Evolutionary conservation across 2,329 filamentous ascomycete species (phyloP).

Genomic region (Venturia effusa): DNA sequence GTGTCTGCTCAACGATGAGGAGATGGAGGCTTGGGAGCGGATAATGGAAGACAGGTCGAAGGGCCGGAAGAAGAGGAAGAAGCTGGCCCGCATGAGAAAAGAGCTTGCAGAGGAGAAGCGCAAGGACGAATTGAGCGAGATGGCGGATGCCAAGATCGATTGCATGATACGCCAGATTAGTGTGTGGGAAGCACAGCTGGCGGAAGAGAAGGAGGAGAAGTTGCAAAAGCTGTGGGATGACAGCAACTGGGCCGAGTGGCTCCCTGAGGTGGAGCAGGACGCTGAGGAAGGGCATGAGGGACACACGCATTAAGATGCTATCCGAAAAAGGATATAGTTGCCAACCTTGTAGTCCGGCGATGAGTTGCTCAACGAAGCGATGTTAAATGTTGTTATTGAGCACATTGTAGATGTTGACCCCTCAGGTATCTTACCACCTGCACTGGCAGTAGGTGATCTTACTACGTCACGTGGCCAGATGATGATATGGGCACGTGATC

Average conservation of each 20-base stretch:
- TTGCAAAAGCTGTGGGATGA: constrained; percentile 46
- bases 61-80: constrained; percentile 13
- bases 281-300: constrained; percentile 15
- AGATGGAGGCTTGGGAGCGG: constrained; percentile 35
- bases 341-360: too few species aligned
- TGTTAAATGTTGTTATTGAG: too few species aligned
- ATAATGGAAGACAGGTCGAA: constrained; percentile 21
- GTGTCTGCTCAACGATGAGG: constrained; percentile 51
- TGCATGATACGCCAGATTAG: background rate
- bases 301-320: background rate
- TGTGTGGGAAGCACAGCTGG: background rate
- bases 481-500: too few species aligned
- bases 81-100: background rate
- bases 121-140: background rate
- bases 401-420: too few species aligned
- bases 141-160: background rate
- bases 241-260: constrained; percentile 44
- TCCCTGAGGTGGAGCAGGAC: constrained; percentile 25
- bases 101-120: background rate
- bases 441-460: too few species aligned
- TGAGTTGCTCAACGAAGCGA: too few species aligned
- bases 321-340: too few species aligned
- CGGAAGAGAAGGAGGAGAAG: constrained; percentile 33
- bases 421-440: too few species aligned
- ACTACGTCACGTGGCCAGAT: too few species aligned